Evolutionary conservation across 352 stramenopile genomes (phyloP).

Genomic region (Peronospora belbahrii): DNA sequence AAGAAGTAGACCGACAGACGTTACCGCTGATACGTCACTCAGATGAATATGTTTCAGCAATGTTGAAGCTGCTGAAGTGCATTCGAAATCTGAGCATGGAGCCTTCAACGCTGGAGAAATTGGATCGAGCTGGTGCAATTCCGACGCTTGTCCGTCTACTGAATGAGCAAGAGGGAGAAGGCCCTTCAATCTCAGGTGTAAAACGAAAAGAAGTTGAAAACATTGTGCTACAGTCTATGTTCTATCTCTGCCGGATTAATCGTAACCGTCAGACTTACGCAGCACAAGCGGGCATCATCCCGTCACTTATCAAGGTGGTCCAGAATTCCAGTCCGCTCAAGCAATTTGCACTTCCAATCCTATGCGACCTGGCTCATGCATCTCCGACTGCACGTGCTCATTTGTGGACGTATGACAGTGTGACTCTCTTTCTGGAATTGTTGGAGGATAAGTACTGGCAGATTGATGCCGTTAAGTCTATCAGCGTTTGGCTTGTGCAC

Average conservation of each 20-base stretch:
- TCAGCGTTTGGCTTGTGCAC: constrained; percentile 80
- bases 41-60: constrained; percentile 46
- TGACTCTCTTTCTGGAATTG: constrained; percentile 83
- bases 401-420: constrained; percentile 75
- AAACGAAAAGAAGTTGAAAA: constrained; percentile 85
- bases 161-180: constrained; percentile 36
- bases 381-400: constrained; percentile 76
- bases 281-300: constrained; percentile 84
- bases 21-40: constrained; percentile 27
- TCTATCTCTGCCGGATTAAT: constrained; percentile 90
- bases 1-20: constrained; percentile 2
- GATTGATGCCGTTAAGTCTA: constrained; percentile 83
- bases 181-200: constrained; percentile 19
- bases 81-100: constrained; percentile 89
- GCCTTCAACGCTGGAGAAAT: constrained; percentile 79
- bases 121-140: constrained; percentile 86
- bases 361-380: constrained; percentile 89
- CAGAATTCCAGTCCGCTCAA: constrained; percentile 79
- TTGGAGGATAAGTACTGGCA: constrained; percentile 88
- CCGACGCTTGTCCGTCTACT: constrained; percentile 75
- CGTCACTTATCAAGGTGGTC: constrained; percentile 86
- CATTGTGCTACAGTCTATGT: constrained; percentile 88
- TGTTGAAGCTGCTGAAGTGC: constrained; percentile 80
- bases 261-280: constrained; percentile 85
- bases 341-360: constrained; percentile 87